Base-by-base conservation (phyloP, 352 stramenopile species). In the Phytophthora pisi region DNA sequence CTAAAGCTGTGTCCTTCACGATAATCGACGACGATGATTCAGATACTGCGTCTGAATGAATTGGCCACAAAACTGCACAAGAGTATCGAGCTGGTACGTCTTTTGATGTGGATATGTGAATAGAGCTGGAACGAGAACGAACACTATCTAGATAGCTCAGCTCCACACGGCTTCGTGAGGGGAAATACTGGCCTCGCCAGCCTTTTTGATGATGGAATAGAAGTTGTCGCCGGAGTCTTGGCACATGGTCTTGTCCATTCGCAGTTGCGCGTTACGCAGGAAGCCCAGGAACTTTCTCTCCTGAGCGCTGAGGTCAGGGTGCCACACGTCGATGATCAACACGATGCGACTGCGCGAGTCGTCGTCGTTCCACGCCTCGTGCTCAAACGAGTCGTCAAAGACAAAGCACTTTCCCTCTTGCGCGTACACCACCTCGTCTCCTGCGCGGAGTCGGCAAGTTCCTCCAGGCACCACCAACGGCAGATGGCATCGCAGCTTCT, bases 301-400 rank as follows among this genome's bases (percentile, higher is more conserved):
- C 1, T 86, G 73, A 2, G 63, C 51, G 30, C 70, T 89, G 11
- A 99, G 63, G 68, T 98, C 95, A 1, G 96, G 96, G 78, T 99
- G 97, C 96, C 95, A 99, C 31, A 98, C 77, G 77, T 98, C 96
- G 10, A 98, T 74, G 65, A 99, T 91, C 8, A 99, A 77, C 42
- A 98, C 75, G 15, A 99, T 95, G 7, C 97, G 83, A 46, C 78
- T 82, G 34, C 84, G 80, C 1, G 76, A 88, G 20, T 90, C 56
- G 52, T 95, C 79, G 56, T 92, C 81, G 77, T 99, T 99, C 96
- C 96, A 99, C 4, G 98, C 97, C 77, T 99, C 92, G 77, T 99
- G 98, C 77, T 99, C 93, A 74, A 98, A 99, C 24, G 89, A 98
- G 82, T 99, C 98, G 76, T 99, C 97, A 64, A 99, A 98, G 4